Base-by-base conservation (phyloP, 306 rosid species). In the Pachyrhizus erosus region DNA sequence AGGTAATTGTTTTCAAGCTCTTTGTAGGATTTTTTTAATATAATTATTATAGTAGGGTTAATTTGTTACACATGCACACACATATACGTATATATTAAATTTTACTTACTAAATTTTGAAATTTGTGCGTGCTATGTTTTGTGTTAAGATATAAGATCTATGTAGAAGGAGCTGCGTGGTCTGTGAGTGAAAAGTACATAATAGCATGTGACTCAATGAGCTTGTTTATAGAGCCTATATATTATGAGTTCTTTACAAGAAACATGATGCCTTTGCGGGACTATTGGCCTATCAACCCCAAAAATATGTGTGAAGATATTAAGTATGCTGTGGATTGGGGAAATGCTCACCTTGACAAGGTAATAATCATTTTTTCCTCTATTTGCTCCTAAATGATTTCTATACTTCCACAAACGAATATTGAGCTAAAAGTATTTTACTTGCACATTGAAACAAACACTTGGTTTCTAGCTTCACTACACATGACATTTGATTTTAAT, bases 281-380 rank as follows among this genome's bases (percentile, higher is more conserved):
- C 7, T 89, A 85, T 51, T 89, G 90, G 92, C 92, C 90, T 23
- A 77, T 89, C 29, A 77, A 76, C 0, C 0, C 8, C 18, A 23
- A 60, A 23, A 78, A 85, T 42, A 77, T 84, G 79, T 89, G 92
- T 33, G 71, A 37, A 54, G 86, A 82, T 20, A 70, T 87, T 15
- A 77, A 89, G 65, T 83, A 37, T 80, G 90, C 89, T 3, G 90
- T 89, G 29, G 76, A 89, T 0, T 89, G 92, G 92, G 92, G 92
- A 42, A 89, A 89, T 68, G 10, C 75, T 66, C 73, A 87, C 62
- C 48, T 48, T 40, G 40, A 83, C 0, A 51, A 77, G 51, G 92
- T 89, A 80, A 76, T 61, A 18, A 60, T 62, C n/a, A n/a, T 69
- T 75, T 83, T 71, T 17, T 71, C 66, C 70, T 54, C 37, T 34